Conservation (phyloP, 2,329 filamentous ascomycete genomes). For the Hypoxylon sp. region DNA sequence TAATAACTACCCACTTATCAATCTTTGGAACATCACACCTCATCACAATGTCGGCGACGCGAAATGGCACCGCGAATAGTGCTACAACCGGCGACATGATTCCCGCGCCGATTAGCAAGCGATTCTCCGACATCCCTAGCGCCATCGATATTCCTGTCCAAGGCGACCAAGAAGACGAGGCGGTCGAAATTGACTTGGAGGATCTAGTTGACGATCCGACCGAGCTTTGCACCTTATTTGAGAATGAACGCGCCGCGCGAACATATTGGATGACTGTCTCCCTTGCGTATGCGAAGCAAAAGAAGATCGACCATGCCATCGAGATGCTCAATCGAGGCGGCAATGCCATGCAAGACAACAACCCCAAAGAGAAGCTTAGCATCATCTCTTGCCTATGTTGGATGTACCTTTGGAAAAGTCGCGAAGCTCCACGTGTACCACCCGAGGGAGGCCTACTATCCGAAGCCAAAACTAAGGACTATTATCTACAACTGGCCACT, state of each 20-base stretch:
- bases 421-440: conserved; percentile 77
- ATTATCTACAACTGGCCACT: conserved; percentile 92
- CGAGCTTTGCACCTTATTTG: conserved; percentile 93
- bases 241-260: conserved; percentile 92
- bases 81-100: conserved; percentile 57
- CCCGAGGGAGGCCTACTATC: conserved; percentile 74
- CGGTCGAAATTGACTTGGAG: conserved; percentile 93
- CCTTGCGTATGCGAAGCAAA: conserved; percentile 95
- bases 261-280: conserved; percentile 99
- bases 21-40: not conserved
- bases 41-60: conserved; percentile 59
- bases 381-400: conserved; percentile 89
- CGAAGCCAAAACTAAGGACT: conserved; percentile 91
- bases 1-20: not conserved
- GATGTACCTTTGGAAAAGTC: conserved; percentile 91
- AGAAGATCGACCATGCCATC: conserved; percentile 88
- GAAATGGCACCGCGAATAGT: conserved; percentile 63
- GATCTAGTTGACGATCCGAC: conserved; percentile 93
- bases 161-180: conserved; percentile 76
- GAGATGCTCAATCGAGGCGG: conserved; percentile 82
- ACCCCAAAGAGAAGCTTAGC: conserved; percentile 85
- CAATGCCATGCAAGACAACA: conserved; percentile 77
- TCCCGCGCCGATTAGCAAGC: conserved; percentile 63
- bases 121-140: conserved; percentile 75
- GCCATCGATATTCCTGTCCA: conserved; percentile 77